Evolutionary conservation across 2,329 filamentous ascomycete genomes (phyloP).

Genomic region (Diaporthe amygdali): DNA sequence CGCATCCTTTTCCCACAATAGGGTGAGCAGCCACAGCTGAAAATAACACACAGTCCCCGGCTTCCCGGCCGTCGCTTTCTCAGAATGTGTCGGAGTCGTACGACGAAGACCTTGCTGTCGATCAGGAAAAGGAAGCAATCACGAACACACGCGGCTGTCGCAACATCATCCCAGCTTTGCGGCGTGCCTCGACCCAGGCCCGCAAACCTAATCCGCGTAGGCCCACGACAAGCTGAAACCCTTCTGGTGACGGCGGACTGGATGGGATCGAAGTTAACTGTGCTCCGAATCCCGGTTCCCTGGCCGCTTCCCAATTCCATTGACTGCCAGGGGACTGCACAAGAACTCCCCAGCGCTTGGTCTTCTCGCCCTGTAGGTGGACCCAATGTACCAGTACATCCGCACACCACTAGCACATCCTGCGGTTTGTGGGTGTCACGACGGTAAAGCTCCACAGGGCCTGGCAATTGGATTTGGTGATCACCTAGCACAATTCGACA

Average conservation of each 20-base stretch:
- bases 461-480: neutral
- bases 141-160: neutral
- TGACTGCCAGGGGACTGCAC: neutral
- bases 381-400: neutral
- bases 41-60: neutral
- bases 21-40: neutral
- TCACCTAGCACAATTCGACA: neutral
- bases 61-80: neutral
- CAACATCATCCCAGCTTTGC: neutral
- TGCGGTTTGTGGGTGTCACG: constrained; percentile 4
- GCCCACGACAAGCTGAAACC: constrained; percentile 12
- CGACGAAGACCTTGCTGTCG: neutral
- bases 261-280: constrained; percentile 8
- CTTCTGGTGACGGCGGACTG: neutral
- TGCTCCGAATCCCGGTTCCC: constrained; percentile 3
- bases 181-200: neutral
- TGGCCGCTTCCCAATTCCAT: neutral
- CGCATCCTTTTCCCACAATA: neutral
- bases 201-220: neutral
- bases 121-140: constrained; percentile 8
- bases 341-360: neutral
- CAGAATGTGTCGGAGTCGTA: neutral
- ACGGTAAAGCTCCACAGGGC: neutral
- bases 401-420: neutral
- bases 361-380: neutral